A percentile compares a stretch with the other conserved stretches of the same genome.
These are phyloP conservation scores for Wickerhamiella domercqiae DNA, from an alignment of 805 yeast genomes.

Conservation along the genomic window DNA sequence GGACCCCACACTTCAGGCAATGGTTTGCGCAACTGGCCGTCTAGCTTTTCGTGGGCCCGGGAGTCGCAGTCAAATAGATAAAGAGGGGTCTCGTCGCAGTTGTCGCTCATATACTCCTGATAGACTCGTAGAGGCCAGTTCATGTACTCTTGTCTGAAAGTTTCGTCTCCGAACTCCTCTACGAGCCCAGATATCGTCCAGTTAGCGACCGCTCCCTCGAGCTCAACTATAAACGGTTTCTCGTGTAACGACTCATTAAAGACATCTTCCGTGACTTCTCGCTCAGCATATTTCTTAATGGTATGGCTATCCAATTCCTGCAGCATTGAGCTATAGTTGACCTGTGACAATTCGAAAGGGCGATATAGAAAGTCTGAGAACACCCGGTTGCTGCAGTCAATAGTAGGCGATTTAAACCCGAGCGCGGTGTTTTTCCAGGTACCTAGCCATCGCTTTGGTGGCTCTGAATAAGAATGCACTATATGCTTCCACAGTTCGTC, in stretches of 20 bases:
- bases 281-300: constrained; percentile 15
- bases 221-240: constrained; percentile 50
- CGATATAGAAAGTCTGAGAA: constrained; percentile 69
- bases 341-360: constrained; percentile 68
- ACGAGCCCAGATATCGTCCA: constrained; percentile 44
- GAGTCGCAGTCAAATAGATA: constrained; percentile 75
- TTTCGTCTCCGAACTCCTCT: constrained; percentile 39
- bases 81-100: constrained; percentile 69
- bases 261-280: constrained; percentile 31
- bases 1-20: constrained; percentile 28
- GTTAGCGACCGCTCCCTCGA: constrained; percentile 36
- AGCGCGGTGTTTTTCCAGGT: constrained; percentile 58
- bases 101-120: constrained; percentile 40
- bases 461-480: constrained; percentile 27
- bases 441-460: constrained; percentile 46
- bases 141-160: constrained; percentile 74
- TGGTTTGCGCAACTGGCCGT: constrained; percentile 40
- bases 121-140: constrained; percentile 59
- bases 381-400: constrained; percentile 26
- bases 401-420: constrained; percentile 20
- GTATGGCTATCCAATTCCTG: constrained; percentile 30
- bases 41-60: constrained; percentile 47
- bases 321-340: constrained; percentile 41
- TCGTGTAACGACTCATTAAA: constrained; percentile 34
- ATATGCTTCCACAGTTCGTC: constrained; percentile 72